Evolutionary conservation across 129 eudicot species (phyloP), one percentile per base, ranked within the genome.

Genomic region (Calendula officinalis): DNA sequence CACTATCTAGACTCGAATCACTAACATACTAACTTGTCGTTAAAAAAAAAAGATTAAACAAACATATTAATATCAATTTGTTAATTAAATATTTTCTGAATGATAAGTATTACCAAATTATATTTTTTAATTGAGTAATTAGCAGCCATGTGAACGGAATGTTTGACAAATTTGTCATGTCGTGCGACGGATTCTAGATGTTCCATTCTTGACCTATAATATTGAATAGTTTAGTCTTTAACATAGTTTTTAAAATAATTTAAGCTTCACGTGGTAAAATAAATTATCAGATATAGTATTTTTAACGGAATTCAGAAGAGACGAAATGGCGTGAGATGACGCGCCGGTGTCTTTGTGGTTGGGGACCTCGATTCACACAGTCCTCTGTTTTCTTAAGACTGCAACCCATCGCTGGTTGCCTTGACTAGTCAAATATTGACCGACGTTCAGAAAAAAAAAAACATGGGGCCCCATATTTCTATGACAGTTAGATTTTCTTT

Each of bases 381-480:
- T 16, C 35, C 45, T 63, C 42, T 48, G 37, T 15, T 49, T 13
- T 49, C 8, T 39, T 6, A 5, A 39, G 8, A 27, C 65, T 30
- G 66, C 41, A 42, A 55, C 22, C 45, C 3, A 8, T 40, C 9
- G 45, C 17, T 56, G 36, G 14, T 5, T 14, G 15, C 54, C 3
- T 68, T 68, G 73, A 68, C 73, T 47, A 14, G 73, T 68, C 73
- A 68, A 68, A 44, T 22, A 44, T 56, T 44, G 64, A 68, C 73
- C 73, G 11, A 68, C 42, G 54, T 42, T 8, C 8, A 16, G 15
- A n/a, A 12, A 55, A 16, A 35, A n/a, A 12, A 55, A 56, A 34
- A 1, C 8, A 32, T 5, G 32, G 59, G 58, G 17, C 57, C 58
- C 66, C 14, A 5, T 5, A 13, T 56, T 44, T n/a, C 9, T 68